Percentiles rank a stretch among this genome's conserved stretches.
phyloP scores from a whole-genome alignment of 306 rosid species.

The Comarum palustre region DNA sequence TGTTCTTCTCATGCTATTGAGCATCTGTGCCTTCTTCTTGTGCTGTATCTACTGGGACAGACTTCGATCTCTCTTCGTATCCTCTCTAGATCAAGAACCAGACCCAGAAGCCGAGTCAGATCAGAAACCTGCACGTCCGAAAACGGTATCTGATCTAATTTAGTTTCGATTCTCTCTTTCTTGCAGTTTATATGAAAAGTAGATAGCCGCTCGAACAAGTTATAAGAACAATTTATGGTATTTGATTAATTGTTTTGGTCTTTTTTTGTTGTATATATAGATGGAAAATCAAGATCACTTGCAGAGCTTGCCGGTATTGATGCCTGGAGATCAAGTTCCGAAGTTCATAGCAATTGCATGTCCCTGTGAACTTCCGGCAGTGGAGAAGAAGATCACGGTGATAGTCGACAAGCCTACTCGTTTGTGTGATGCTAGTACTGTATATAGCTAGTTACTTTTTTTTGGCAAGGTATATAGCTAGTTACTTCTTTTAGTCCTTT shows the following conservation, averaged over 20 bases:
- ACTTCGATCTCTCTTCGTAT: constrained; percentile 34
- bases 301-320: constrained; percentile 55
- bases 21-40: constrained; percentile 43
- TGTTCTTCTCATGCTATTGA: constrained; percentile 40
- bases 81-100: constrained; percentile 4
- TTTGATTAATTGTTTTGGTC: neutral
- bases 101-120: constrained; percentile 15
- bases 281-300: constrained; percentile 26
- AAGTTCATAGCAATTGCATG: constrained; percentile 65
- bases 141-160: constrained; percentile 27
- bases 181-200: too few relatives aligned
- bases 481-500: neutral
- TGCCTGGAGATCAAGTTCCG: constrained; percentile 80
- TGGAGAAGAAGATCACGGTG: constrained; percentile 39
- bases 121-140: constrained; percentile 36
- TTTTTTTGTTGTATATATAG: constrained; percentile 17
- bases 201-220: neutral
- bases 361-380: constrained; percentile 46
- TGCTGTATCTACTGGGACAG: constrained; percentile 62
- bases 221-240: neutral
- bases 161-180: neutral
- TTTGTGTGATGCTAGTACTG: neutral
- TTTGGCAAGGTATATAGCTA: neutral
- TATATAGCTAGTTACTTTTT: neutral
- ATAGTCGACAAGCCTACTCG: constrained; percentile 28